These are phyloP conservation scores for Knufia petricola DNA, from an alignment of 2,329 filamentous ascomycete genomes.

Conservation along the genomic window DNA sequence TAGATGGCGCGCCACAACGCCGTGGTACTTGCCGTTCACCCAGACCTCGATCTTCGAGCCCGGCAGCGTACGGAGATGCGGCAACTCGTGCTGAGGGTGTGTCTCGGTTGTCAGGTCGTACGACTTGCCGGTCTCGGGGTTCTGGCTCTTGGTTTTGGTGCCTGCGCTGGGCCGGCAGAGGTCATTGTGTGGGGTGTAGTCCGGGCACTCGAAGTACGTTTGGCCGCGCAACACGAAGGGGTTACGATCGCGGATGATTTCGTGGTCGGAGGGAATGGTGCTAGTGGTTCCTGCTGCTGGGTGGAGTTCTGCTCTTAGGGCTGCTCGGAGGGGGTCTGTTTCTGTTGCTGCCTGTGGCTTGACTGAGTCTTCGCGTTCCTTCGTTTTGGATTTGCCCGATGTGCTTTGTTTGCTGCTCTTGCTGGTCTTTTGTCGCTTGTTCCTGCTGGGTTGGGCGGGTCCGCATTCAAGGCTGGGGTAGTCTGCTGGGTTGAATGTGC, in stretches of 20 bases:
- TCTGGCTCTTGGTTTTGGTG: constrained; percentile 41
- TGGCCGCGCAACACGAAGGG: constrained; percentile 74
- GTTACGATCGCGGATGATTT: constrained; percentile 89
- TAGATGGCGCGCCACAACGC: constrained; percentile 78
- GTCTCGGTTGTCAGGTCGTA: constrained; percentile 27
- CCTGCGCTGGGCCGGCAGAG: constrained; percentile 58
- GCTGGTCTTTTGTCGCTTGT: constrained; percentile 19
- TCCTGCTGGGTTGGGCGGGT: constrained; percentile 13
- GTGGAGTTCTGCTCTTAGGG: constrained; percentile 11
- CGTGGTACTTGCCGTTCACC: constrained; percentile 81
- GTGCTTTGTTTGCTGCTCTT: constrained; percentile 18
- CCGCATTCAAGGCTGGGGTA: constrained; percentile 24
- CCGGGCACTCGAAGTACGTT: constrained; percentile 64
- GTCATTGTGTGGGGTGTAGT: constrained; percentile 79
- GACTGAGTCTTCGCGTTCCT: constrained; percentile 8
- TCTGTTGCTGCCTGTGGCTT: constrained; percentile 4
- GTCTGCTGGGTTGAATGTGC: constrained; percentile 80
- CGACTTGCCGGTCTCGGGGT: constrained; percentile 42
- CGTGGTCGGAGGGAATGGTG: constrained; percentile 29
- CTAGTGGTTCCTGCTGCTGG: constrained; percentile 9
- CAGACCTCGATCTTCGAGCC: constrained; percentile 80
- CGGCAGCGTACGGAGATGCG: constrained; percentile 76
- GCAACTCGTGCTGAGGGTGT: constrained; percentile 53
- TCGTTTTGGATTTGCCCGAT: constrained; percentile 13
- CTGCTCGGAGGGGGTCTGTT: constrained; percentile 9